Conservation (phyloP, 768 basidiomycete genomes). For the Inosperma sp. region DNA sequence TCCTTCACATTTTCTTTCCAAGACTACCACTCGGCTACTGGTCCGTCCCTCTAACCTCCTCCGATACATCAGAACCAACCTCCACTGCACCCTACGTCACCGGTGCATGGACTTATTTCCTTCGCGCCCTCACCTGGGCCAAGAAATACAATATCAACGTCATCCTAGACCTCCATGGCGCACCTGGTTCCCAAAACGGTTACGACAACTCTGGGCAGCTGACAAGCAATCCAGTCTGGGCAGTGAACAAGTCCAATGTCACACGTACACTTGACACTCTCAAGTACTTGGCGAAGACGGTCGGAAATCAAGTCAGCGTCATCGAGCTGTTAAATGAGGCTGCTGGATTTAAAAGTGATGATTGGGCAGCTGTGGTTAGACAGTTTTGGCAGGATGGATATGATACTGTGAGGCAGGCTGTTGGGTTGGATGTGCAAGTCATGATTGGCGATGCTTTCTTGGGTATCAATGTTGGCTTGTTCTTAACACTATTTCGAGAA, state of each 20-base stretch:
- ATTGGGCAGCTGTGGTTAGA: constrained; percentile 41
- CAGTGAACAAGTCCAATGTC: constrained; percentile 43
- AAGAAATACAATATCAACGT: constrained; percentile 56
- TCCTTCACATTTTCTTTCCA: not conserved
- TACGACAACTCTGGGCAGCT: constrained; percentile 75
- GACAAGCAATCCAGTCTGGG: constrained; percentile 54
- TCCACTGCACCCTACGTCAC: constrained; percentile 51
- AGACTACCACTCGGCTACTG: constrained; percentile 74
- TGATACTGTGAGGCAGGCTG: constrained; percentile 47
- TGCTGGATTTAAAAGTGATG: constrained; percentile 45
- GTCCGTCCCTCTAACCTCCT: constrained; percentile 64
- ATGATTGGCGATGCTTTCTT: constrained; percentile 74
- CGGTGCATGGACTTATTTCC: constrained; percentile 68
- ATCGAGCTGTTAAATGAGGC: constrained; percentile 71
- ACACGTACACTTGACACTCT: constrained; percentile 56
- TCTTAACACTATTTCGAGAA: not conserved
- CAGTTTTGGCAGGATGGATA: constrained; percentile 62
- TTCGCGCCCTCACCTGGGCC: constrained; percentile 62
- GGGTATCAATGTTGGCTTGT: constrained; percentile 43
- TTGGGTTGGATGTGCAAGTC: constrained; percentile 45
- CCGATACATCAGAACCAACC: constrained; percentile 45
- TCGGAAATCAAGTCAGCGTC: constrained; percentile 55
- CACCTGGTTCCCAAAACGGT: constrained; percentile 60
- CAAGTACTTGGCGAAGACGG: constrained; percentile 46
- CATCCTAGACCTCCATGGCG: constrained; percentile 75